Evolutionary conservation across 1,139 yeast genomes (phyloP).

Genomic region (Kurtzmaniella quercitrusa): DNA sequence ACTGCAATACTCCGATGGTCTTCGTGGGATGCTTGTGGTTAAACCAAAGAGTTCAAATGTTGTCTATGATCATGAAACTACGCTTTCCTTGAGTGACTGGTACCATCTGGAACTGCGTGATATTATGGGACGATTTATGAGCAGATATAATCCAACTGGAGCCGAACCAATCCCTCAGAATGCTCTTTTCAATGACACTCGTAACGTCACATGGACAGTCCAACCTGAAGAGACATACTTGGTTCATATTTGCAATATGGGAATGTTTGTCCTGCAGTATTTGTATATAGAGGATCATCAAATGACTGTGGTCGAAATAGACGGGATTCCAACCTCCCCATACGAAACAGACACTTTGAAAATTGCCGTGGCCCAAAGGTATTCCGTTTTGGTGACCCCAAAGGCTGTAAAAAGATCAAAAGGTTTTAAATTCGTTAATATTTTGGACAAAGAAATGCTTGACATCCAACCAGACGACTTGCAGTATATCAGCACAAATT

Average conservation of each 20-base stretch:
- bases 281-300: slow-evolving; percentile 82
- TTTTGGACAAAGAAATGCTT: slow-evolving; percentile 74
- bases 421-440: slow-evolving; percentile 76
- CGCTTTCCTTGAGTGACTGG: slow-evolving; percentile 76
- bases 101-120: slow-evolving; percentile 62
- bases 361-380: slow-evolving; percentile 76
- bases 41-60: slow-evolving; percentile 32
- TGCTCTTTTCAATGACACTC: slow-evolving; percentile 73
- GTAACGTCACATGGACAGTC: slow-evolving; percentile 65
- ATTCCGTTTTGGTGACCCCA: slow-evolving; percentile 68
- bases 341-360: slow-evolving; percentile 56
- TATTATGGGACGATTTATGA: slow-evolving; percentile 55
- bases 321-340: slow-evolving; percentile 73
- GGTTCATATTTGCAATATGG: slow-evolving; percentile 72
- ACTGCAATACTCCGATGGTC: slow-evolving; percentile 88
- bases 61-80: slow-evolving; percentile 70
- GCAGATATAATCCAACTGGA: slow-evolving; percentile 84
- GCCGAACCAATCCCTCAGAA: slow-evolving; percentile 93
- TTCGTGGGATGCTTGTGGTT: slow-evolving; percentile 77
- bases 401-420: slow-evolving; percentile 41
- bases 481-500: slow-evolving; percentile 66
- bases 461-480: slow-evolving; percentile 66
- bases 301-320: slow-evolving; percentile 77
- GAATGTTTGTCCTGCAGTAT: slow-evolving; percentile 85
- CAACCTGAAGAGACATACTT: slow-evolving; percentile 78